phyloP scores from a whole-genome alignment of 1,284 basidiomycete genomes.

The Phlebopus sp. region DNA sequence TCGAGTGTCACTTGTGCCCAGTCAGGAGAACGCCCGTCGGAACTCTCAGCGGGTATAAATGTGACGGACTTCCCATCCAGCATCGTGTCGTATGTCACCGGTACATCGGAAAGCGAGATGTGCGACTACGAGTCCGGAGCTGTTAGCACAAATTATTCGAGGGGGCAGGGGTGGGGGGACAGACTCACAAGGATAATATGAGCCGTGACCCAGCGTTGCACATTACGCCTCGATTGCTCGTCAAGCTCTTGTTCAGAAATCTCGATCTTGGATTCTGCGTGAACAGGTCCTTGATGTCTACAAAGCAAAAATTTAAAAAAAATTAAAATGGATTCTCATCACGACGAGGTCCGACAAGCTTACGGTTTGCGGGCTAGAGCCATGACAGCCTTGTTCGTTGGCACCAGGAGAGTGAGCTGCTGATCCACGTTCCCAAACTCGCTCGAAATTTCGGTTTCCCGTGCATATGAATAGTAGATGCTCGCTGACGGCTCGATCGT shows the following conservation, averaged over 20 bases:
- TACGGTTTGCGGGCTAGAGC: constrained; percentile 72
- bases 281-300: constrained; percentile 55
- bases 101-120: constrained; percentile 29
- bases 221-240: constrained; percentile 53
- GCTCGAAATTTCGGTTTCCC: constrained; percentile 60
- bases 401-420: constrained; percentile 62
- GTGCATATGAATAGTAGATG: constrained; percentile 78
- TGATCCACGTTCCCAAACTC: constrained; percentile 41
- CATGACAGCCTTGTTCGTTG: constrained; percentile 82
- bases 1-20: constrained; percentile 60
- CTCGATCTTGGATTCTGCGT: constrained; percentile 42
- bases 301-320: neutral
- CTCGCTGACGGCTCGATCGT: constrained; percentile 69
- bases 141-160: neutral
- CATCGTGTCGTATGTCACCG: constrained; percentile 45
- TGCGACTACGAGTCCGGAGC: constrained; percentile 17
- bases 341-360: constrained; percentile 27
- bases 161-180: neutral
- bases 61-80: constrained; percentile 52
- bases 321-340: neutral
- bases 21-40: constrained; percentile 38
- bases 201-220: constrained; percentile 68
- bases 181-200: constrained; percentile 68
- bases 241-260: constrained; percentile 67
- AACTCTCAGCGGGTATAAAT: constrained; percentile 41